A percentile compares a stretch with the other conserved stretches of the same genome.
Evolutionary conservation across 2,329 filamentous ascomycete genomes (phyloP).

Genomic region (Penicillium sp.): DNA sequence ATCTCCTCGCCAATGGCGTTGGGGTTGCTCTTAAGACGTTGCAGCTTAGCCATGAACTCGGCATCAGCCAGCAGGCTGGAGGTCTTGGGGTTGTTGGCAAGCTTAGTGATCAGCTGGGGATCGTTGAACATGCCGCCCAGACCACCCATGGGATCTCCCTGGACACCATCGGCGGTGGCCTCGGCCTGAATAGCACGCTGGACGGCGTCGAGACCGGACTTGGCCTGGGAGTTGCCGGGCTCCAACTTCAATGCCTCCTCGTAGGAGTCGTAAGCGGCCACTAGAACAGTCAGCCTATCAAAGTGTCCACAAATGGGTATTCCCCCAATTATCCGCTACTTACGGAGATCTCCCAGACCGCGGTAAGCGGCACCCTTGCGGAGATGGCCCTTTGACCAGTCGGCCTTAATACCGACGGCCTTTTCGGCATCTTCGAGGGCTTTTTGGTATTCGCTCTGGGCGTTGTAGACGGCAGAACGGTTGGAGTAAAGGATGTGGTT

Average conservation of each 20-base stretch:
- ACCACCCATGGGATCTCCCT: constrained; percentile 71
- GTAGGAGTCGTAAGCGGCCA: constrained; percentile 86
- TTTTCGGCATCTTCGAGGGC: constrained; percentile 90
- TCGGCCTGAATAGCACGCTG: constrained; percentile 86
- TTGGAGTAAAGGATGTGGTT: constrained; percentile 69
- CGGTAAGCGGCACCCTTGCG: constrained; percentile 91
- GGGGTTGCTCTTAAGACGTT: constrained; percentile 80
- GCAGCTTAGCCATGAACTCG: constrained; percentile 87
- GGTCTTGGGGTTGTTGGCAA: constrained; percentile 94
- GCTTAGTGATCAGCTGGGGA: constrained; percentile 84
- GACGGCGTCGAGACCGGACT: constrained; percentile 82
- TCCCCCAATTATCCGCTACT: constrained; percentile 26
- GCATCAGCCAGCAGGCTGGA: constrained; percentile 77
- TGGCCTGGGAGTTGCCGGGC: constrained; percentile 87
- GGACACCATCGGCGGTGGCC: constrained; percentile 63
- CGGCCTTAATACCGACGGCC: constrained; percentile 91
- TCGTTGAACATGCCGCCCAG: constrained; percentile 95
- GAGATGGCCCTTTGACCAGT: constrained; percentile 97
- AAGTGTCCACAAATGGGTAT: background rate
- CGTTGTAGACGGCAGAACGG: constrained; percentile 84
- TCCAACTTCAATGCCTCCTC: constrained; percentile 94
- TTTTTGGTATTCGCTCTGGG: constrained; percentile 82
- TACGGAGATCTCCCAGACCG: constrained; percentile 78
- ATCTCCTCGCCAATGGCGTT: constrained; percentile 78
- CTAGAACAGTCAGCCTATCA: constrained; percentile 36